These are phyloP conservation scores for Phytophthora quininea DNA, from an alignment of 352 stramenopile species.

Conservation along the genomic window DNA sequence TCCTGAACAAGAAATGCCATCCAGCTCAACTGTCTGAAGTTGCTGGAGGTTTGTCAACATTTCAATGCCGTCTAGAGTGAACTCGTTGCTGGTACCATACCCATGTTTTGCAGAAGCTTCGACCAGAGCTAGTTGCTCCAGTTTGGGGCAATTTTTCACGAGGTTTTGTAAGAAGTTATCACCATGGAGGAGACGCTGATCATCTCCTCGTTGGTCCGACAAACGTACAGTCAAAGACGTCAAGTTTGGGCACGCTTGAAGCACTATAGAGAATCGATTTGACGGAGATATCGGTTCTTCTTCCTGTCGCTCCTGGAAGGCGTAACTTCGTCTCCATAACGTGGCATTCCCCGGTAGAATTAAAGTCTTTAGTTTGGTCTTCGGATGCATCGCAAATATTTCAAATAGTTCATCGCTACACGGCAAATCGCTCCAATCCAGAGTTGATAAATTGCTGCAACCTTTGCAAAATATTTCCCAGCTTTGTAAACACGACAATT, in stretches of 20 bases:
- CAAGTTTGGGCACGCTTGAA: conserved; percentile 31
- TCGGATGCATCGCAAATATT: conserved; percentile 31
- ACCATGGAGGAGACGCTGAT: conserved; percentile 20
- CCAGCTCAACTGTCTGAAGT: conserved; percentile 25
- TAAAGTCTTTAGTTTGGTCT: conserved; percentile 21
- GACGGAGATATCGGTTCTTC: conserved; percentile 26
- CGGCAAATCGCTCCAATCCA: conserved; percentile 43
- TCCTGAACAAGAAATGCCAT: conserved; percentile 24
- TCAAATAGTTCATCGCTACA: conserved; percentile 41
- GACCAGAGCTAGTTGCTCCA: conserved; percentile 23
- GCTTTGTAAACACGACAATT: conserved; percentile 24
- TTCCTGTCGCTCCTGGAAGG: conserved; percentile 33
- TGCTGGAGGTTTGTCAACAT: conserved; percentile 13
- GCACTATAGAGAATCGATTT: conserved; percentile 21
- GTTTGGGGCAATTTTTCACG: conserved; percentile 12
- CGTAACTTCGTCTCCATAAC: conserved; percentile 41
- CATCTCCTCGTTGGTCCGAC: conserved; percentile 34
- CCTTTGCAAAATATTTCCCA: conserved; percentile 37
- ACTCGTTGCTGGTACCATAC: conserved; percentile 35
- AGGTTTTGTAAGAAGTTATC: conserved; percentile 34
- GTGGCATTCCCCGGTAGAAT: conserved; percentile 37
- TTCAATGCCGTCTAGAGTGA: conserved; percentile 23
- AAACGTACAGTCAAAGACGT: conserved; percentile 27
- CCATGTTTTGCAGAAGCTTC: conserved; percentile 32
- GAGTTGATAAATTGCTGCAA: conserved; percentile 25